phyloP scores from a whole-genome alignment of 805 yeast species.

The Barnettozyma populi region DNA sequence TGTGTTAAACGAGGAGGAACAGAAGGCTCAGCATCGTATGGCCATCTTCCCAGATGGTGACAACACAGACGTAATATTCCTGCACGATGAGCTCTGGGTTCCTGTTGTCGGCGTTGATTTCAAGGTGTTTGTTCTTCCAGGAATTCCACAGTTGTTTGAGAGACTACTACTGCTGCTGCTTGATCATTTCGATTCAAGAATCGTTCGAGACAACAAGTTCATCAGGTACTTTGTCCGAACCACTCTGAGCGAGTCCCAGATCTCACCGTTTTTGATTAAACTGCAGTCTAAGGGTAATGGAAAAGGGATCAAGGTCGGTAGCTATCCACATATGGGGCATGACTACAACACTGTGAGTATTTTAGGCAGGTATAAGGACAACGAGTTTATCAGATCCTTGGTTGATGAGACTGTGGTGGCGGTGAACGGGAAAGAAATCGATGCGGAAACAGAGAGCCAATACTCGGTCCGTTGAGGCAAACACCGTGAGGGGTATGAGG shows the following conservation, averaged over 20 bases:
- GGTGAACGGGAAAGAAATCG: conserved; percentile 53
- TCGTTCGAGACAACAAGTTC: conserved; percentile 20
- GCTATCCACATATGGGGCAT: conserved; percentile 74
- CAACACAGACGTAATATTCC: conserved; percentile 35
- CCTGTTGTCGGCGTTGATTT: conserved; percentile 69
- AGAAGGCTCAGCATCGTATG: conserved; percentile 67
- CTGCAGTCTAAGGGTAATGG: conserved; percentile 40
- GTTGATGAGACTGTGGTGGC: conserved; percentile 41
- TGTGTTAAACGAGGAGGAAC: conserved; percentile 36
- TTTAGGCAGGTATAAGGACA: conserved; percentile 47
- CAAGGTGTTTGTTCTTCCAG: conserved; percentile 72
- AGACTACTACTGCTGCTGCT: conserved; percentile 43
- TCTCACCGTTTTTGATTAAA: conserved; percentile 57
- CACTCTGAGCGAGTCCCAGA: conserved; percentile 50
- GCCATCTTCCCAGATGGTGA: conserved; percentile 58
- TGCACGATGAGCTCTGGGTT: conserved; percentile 65
- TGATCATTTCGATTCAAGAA: conserved; percentile 33
- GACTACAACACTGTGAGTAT: conserved; percentile 67
- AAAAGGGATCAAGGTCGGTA: conserved; percentile 60
- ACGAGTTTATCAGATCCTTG: conserved; percentile 34
- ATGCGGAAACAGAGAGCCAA: conserved; percentile 48
- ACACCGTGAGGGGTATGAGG: neutral
- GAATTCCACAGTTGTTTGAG: conserved; percentile 72
- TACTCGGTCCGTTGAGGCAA: neutral
- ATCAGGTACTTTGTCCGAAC: conserved; percentile 60